Base-by-base conservation (phyloP, 768 basidiomycete genomes). In the Paxillus ammoniavirescens region DNA sequence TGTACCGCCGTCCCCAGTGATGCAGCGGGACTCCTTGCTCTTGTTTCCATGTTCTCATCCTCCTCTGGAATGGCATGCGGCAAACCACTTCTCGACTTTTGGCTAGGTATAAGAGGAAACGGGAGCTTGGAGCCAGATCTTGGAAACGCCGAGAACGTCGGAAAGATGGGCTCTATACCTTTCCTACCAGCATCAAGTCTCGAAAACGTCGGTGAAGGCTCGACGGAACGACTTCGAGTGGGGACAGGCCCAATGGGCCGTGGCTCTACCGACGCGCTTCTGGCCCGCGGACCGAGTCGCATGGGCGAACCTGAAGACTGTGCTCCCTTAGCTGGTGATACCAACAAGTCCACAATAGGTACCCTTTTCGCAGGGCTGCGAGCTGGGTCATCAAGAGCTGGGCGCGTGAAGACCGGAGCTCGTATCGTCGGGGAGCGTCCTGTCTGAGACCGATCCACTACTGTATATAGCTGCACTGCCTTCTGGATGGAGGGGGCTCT, bases 401-500 rank as follows among this genome's bases (percentile, higher is more conserved):
- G 76, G 49, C 63, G 77, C 68, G 55, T 75, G 73, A 73, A 81
- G 61, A 71, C 74, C 54, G 67, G 72, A 54, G 68, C 35, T 46
- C 57, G 50, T 13, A 53, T 52, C 9, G 48, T 46, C 47, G 42
- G 18, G 42, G 59, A 59, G 33, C 58, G 61, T 12, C 61, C 56
- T n/a, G 41, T 17, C 6, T 59, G 56, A 54, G 52, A 42, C n/a
- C 52, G 60, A 10, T 68, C 70, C 33, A 65, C 54, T 14, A 37
- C 53, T 9, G 52, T 50, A 42, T 71, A 67, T 13, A 76, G 59
- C 23, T 73, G 74, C 37, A 67, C 63, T 4, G 72, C 72, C 57
- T 80, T 82, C 55, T 75, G 71, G 3, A 78, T 72, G 0, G 82
- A 83, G 18, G 80, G 62, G 51, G 76, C 76, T 4, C 81, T 81